phyloP scores from a whole-genome alignment of 257 asterid species.

The Coffea eugenioides region DNA sequence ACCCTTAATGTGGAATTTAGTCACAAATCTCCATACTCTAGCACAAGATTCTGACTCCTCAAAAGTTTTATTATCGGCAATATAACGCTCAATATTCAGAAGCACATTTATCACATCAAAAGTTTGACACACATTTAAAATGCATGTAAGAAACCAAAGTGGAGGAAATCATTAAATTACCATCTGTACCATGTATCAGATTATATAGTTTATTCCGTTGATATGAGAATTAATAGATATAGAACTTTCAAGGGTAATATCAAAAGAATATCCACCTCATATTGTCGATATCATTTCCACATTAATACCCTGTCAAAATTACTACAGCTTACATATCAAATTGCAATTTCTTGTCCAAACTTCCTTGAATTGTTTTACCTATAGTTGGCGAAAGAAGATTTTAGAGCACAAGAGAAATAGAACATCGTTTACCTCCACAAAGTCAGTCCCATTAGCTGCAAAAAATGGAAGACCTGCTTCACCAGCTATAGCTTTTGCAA shows the following conservation, averaged over 20 bases:
- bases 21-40: not conserved
- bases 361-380: not conserved
- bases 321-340: not conserved
- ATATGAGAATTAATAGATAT: not conserved
- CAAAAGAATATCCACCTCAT: not conserved
- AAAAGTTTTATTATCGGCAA: not conserved
- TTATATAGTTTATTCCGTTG: not conserved
- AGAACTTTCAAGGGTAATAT: not conserved
- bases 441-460: slow-evolving; percentile 97
- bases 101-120: not conserved
- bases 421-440: slow-evolving; percentile 79
- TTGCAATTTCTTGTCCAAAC: not conserved
- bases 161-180: not conserved
- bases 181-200: not conserved
- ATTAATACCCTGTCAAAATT: not conserved
- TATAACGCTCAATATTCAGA: not conserved
- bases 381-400: not conserved
- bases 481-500: slow-evolving; percentile 99
- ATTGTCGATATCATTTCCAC: not conserved
- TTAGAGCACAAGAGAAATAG: no score
- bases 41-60: not conserved
- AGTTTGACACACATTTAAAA: not conserved
- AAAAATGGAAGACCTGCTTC: slow-evolving; percentile 99
- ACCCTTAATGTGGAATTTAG: not conserved
- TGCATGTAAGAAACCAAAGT: not conserved